Conservation (phyloP, 208 protist genomes). For the Herpetomonas samuelpessoai region DNA sequence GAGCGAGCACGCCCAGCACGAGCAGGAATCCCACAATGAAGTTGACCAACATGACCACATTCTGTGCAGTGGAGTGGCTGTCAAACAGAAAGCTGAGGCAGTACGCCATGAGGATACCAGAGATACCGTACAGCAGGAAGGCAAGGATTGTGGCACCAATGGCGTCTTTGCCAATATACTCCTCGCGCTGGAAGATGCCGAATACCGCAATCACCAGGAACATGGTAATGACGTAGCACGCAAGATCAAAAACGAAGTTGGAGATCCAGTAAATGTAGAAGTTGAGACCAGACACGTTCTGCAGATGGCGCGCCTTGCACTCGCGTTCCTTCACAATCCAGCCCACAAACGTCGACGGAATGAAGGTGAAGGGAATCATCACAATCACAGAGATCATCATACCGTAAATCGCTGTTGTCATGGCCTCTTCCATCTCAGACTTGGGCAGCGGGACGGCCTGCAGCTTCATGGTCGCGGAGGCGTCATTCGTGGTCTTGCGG, state of each 20-base stretch:
- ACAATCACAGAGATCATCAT: slow-evolving; percentile 44
- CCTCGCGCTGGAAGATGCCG: slow-evolving; percentile 19
- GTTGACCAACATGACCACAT: slow-evolving; percentile 19
- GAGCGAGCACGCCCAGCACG: slow-evolving; percentile 17
- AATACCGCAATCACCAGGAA: slow-evolving; percentile 14
- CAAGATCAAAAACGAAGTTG: slow-evolving; percentile 29
- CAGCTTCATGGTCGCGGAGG: neutral
- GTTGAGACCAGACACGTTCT: slow-evolving; percentile 39
- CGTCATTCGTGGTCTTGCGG: neutral
- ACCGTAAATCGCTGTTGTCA: slow-evolving; percentile 21
- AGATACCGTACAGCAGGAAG: slow-evolving; percentile 20
- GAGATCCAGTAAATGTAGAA: slow-evolving; percentile 37
- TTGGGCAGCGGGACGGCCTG: slow-evolving; percentile 7
- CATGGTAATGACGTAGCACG: slow-evolving; percentile 15
- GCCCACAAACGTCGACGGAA: slow-evolving; percentile 29
- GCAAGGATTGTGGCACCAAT: slow-evolving; percentile 11
- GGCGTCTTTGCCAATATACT: slow-evolving; percentile 22
- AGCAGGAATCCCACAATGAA: slow-evolving; percentile 31
- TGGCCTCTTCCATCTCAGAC: slow-evolving; percentile 22
- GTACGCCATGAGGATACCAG: slow-evolving; percentile 13
- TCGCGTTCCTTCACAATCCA: slow-evolving; percentile 57
- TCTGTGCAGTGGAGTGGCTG: slow-evolving; percentile 23
- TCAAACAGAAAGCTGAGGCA: slow-evolving; percentile 19
- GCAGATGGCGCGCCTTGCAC: slow-evolving; percentile 42
- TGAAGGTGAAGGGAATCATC: slow-evolving; percentile 40